Percentiles rank a stretch among this genome's conserved stretches.
phyloP scores from a whole-genome alignment of 768 basidiomycete species.

The Lentinula edodes region DNA sequence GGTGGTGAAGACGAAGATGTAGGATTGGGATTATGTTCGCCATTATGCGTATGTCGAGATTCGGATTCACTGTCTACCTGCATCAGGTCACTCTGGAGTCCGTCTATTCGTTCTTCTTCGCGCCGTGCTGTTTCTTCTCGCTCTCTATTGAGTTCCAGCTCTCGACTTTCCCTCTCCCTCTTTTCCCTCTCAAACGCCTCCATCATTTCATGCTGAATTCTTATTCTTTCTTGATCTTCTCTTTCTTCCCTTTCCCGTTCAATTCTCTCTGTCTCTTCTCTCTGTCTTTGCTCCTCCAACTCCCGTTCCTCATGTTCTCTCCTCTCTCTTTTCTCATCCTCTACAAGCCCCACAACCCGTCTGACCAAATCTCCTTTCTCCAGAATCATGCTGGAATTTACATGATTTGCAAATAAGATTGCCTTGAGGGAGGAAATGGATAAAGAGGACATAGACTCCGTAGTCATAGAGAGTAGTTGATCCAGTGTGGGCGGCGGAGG shows the following conservation, averaged over 20 bases:
- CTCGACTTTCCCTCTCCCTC: constrained; percentile 22
- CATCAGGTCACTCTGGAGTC: not conserved
- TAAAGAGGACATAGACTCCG: constrained; percentile 50
- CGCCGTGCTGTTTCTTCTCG: constrained; percentile 18
- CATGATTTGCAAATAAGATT: constrained; percentile 77
- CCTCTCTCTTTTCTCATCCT: constrained; percentile 55
- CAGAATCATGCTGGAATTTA: constrained; percentile 72
- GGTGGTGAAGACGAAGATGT: constrained; percentile 1
- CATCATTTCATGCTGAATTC: constrained; percentile 29
- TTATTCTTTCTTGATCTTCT: constrained; percentile 37
- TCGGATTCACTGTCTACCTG: not conserved
- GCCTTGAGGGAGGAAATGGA: constrained; percentile 72
- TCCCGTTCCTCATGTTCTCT: constrained; percentile 63
- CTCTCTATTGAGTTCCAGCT: constrained; percentile 10
- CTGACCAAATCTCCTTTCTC: constrained; percentile 84
- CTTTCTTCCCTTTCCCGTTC: constrained; percentile 30
- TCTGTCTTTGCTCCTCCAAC: constrained; percentile 1
- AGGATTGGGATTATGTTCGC: not conserved
- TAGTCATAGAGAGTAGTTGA: constrained; percentile 57
- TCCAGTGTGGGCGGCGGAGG: constrained; percentile 52
- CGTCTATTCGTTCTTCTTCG: constrained; percentile 18
- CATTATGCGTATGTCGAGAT: not conserved
- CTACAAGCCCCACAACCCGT: constrained; percentile 59
- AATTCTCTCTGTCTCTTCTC: constrained; percentile 20
- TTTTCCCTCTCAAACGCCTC: constrained; percentile 25